These are phyloP conservation scores for Aegilops umbellulata DNA, from an alignment of 176 grass and related monocot species.

Conservation along the genomic window DNA sequence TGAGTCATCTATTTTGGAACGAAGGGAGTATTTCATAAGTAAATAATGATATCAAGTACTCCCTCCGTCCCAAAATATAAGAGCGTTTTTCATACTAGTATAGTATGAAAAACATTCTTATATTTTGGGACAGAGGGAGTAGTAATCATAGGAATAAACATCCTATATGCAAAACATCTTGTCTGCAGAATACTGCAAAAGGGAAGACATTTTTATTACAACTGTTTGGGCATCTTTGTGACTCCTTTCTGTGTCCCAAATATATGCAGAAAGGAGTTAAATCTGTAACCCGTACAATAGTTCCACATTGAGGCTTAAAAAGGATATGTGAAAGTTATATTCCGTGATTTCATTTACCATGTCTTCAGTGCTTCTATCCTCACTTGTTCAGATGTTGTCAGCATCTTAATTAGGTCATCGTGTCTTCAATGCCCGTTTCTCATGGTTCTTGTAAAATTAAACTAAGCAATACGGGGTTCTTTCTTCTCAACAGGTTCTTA, in stretches of 20 bases:
- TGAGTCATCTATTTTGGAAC: too few species aligned
- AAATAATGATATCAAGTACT: neutral
- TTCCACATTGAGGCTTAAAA: neutral
- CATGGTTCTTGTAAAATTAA: neutral
- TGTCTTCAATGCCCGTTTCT: neutral
- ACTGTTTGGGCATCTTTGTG: neutral
- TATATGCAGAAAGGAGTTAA: neutral
- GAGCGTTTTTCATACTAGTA: too few species aligned
- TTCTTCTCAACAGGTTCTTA: conserved; percentile 53
- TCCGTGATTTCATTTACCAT: neutral
- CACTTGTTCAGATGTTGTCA: neutral
- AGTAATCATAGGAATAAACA: neutral
- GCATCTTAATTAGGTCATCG: neutral
- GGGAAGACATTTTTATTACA: neutral
- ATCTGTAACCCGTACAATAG: neutral
- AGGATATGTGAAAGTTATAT: neutral
- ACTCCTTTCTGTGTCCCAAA: too few species aligned
- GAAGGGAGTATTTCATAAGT: neutral
- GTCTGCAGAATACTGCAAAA: neutral
- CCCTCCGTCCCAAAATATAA: too few species aligned
- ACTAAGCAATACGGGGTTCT: neutral
- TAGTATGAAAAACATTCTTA: too few species aligned
- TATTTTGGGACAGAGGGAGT: neutral
- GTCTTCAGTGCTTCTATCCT: neutral
- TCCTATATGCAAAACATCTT: neutral